Evolutionary conservation across 495 filamentous ascomycete species (phyloP).

Genomic region (Aspergillus haitiensis): DNA sequence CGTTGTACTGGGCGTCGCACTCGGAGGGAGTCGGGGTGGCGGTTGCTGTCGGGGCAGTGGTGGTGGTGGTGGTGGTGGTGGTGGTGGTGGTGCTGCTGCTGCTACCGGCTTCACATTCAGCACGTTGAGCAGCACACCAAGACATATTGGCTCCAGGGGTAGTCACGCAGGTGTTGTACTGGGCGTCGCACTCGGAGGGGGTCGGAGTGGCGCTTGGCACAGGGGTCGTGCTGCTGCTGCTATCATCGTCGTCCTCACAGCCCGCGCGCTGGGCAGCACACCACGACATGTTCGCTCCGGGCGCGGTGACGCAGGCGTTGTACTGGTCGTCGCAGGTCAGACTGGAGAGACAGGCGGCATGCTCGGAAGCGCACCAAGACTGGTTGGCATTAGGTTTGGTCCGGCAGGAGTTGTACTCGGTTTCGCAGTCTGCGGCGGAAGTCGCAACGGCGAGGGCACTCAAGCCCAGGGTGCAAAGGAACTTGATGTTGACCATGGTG

Average conservation of each 20-base stretch:
- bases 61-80: not conserved
- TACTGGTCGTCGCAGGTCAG: not conserved
- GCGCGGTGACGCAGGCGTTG: not conserved
- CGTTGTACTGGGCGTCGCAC: not conserved
- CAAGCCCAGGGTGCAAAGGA: not conserved
- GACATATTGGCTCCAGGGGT: not conserved
- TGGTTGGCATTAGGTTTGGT: not conserved
- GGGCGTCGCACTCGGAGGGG: not conserved
- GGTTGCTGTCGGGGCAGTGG: no score
- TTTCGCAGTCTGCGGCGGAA: not conserved
- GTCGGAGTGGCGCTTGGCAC: not conserved
- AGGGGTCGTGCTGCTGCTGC: not conserved
- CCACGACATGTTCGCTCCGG: not conserved
- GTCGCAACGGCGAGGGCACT: not conserved
- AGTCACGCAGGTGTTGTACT: not conserved
- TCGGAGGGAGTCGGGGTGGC: no score
- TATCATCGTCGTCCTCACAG: not conserved
- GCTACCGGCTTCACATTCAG: not conserved
- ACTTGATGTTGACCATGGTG: not conserved
- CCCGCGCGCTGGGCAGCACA: not conserved
- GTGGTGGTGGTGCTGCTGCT: not conserved
- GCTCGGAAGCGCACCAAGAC: constrained; percentile 1
- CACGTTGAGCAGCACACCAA: not conserved
- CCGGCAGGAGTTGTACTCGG: not conserved
- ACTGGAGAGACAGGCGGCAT: not conserved